Base-by-base conservation (phyloP, 2,329 filamentous ascomycete genomes). In the Rutstroemia sp. region DNA sequence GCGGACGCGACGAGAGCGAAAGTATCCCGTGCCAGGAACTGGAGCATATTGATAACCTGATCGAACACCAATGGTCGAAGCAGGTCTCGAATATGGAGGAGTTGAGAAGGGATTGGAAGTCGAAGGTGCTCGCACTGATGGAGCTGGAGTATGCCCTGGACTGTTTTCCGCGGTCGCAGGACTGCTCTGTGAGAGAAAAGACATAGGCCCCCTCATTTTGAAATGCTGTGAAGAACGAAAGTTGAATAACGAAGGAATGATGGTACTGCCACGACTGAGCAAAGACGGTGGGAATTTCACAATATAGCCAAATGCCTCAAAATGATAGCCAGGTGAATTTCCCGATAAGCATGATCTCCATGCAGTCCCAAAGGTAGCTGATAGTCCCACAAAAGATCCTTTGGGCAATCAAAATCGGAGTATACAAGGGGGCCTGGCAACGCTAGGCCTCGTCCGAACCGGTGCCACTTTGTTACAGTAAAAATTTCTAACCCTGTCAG, bases 1-100 rank as follows among this genome's bases (percentile, higher is more conserved):
- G 68, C 78, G 80, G 23, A 92, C 79, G 50, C 86, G 76, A 58
- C 87, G 78, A 18, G 87, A 91, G 71, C 85, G 85, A 68, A 92
- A 92, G 72, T 86, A 90, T 27, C 52, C 52, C 6, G 57, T 54
- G 16, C 59, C 61, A 46, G 57, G 47, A 25, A 56, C 49, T 42
- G 56, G 57, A 41, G 61, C 60, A 34, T 59, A 52, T 55, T 61
- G 59, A 44, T 58, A 59, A 8, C 59, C 61, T 42, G 59, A 61
- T n/a, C 47, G 49, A 14, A 46, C 50, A 6, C 61, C 59, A 34
- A 58, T 58, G 14, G 58, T 59, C 14, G 59, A 62, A 41, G 52
- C 54, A 44, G 53, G 53, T 46, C 53, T 56, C 30, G 53, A 56
- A 23, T 56, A 56, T 50, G 59, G 50, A 42, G 61, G 61, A 21